Conservation (phyloP, 768 basidiomycete species). For the Leucosporidium creatinivorum region DNA sequence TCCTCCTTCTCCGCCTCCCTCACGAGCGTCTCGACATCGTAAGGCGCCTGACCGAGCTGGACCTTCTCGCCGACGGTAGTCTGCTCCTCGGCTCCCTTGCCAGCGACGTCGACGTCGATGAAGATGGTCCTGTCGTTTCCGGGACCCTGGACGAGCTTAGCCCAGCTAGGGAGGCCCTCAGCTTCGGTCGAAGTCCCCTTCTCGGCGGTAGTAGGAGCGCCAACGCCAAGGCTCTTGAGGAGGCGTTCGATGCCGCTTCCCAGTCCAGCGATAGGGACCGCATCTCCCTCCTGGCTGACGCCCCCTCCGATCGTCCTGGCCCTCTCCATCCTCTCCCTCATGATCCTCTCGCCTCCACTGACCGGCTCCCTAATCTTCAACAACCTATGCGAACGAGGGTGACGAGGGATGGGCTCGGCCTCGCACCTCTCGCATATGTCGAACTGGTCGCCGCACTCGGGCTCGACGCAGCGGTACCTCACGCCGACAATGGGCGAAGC, state of each 20-base stretch:
- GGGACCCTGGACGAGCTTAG: not conserved
- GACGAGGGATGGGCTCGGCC: conserved; percentile 66
- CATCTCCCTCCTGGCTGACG: not conserved
- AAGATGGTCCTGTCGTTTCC: conserved; percentile 10
- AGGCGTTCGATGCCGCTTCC: too few relatives aligned
- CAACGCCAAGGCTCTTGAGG: not conserved
- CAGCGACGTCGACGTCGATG: conserved; percentile 8
- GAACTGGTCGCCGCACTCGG: conserved; percentile 62
- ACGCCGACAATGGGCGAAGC: conserved; percentile 56
- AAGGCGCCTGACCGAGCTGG: not conserved
- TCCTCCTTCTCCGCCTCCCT: not conserved
- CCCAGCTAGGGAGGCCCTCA: not conserved
- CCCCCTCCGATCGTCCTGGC: not conserved
- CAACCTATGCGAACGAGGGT: conserved; percentile 63
- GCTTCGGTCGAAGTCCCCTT: not conserved
- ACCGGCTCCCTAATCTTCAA: conserved; percentile 53
- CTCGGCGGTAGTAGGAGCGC: not conserved
- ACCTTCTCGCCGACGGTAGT: not conserved
- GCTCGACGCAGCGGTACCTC: conserved; percentile 80
- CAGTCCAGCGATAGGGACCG: too few relatives aligned
- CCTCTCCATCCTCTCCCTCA: not conserved
- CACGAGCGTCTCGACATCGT: not conserved
- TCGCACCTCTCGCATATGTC: conserved; percentile 76
- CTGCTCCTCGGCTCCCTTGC: not conserved
- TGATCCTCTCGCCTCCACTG: not conserved